Evolutionary conservation across 345 rosid genomes (phyloP), one percentile per base, ranked within the genome.

Genomic region (Kernera saxatilis): DNA sequence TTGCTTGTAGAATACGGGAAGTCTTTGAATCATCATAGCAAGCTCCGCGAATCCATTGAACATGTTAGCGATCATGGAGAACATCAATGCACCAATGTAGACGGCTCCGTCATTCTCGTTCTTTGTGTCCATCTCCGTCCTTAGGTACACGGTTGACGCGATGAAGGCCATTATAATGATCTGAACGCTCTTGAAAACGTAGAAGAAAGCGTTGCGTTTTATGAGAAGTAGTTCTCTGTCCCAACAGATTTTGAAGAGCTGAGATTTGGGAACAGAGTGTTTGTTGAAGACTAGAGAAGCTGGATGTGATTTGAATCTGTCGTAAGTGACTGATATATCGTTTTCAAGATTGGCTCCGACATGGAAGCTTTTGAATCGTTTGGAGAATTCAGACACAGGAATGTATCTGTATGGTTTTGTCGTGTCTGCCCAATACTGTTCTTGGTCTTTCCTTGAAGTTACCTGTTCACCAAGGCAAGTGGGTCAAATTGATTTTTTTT

Each of bases 1-100:
- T 45, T 94, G 99, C 87, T 94, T 91, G 82, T 84, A 92, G 39
- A 91, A 89, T 67, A 91, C 97, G 1, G 96, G 92, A 73, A 94
- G 93, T 64, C 98, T 85, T 32, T 29, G 63, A 40, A 94, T 85
- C 77, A 79, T 84, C 74, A 89, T 11, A 5, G 98, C 8, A 6
- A 94, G 89, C 86, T 91, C 99, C 0, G 97, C 55, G 37, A 89
- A 84, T 12, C 99, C 98, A 74, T 92, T 88, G 75, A 94, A 94
- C 96, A 86, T 88, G 76, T 92, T 94, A 12, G 60, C 75, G 73
- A 94, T 81, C 86, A 79, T 75, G 4, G 78, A 54, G 48, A 75
- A 89, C 37, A 78, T 64, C 43, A 80, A 80, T 12, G 86, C 87
- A 60, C 95, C 92, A 1, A 85, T 2, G 52, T 56, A 87, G 2